phyloP scores from a whole-genome alignment of 345 rosid genomes.

The Citrus trifoliata region DNA sequence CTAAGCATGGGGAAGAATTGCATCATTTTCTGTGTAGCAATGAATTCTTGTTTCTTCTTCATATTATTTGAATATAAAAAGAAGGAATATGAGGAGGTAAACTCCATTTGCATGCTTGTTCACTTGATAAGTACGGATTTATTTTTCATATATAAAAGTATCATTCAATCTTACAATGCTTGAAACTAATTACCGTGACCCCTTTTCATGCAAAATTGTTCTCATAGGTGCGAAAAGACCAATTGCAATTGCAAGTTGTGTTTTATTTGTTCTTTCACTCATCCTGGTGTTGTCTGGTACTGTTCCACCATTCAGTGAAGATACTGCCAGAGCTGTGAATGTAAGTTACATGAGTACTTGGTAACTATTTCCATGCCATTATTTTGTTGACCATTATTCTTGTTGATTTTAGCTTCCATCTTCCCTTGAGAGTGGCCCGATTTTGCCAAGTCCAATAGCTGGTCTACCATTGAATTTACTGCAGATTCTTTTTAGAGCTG shows the following conservation, averaged over 20 bases:
- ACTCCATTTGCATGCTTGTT: neutral
- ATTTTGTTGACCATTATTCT: neutral
- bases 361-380: neutral
- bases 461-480: slow-evolving; percentile 1
- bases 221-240: slow-evolving; percentile 64
- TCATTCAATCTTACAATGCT: neutral
- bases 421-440: neutral
- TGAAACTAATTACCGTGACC: slow-evolving; percentile 1
- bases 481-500: neutral
- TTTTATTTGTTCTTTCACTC: slow-evolving; percentile 55
- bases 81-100: neutral
- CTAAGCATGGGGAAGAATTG: too few species aligned
- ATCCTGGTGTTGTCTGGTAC: slow-evolving; percentile 51
- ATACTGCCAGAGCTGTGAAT: slow-evolving; percentile 83
- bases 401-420: neutral
- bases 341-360: slow-evolving; percentile 38
- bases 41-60: too few species aligned
- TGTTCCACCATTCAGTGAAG: slow-evolving; percentile 69
- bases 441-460: neutral
- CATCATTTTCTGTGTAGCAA: too few species aligned
- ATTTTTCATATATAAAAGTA: neutral
- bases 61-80: neutral
- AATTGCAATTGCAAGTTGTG: slow-evolving; percentile 44
- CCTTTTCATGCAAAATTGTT: slow-evolving; percentile 3
- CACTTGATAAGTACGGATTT: slow-evolving; percentile 2